Evolutionary conservation across 441 rosid genomes (phyloP).

Genomic region (Euphorbia schlechtendalii): DNA sequence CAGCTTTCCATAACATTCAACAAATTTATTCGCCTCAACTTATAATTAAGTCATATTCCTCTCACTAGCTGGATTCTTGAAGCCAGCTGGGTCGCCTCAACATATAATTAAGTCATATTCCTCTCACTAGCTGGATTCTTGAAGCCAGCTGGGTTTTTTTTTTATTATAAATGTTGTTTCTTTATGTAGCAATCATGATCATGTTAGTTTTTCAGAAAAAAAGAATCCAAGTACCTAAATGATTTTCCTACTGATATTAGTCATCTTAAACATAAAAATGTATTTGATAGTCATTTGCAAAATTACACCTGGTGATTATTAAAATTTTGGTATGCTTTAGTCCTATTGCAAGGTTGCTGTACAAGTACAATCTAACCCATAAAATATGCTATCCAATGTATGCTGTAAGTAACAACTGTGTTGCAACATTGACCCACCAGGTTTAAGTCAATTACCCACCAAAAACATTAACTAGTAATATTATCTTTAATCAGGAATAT

Average conservation of each 20-base stretch:
- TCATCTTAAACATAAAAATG: too few species aligned
- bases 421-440: too few species aligned
- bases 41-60: background rate
- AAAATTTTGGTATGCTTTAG: background rate
- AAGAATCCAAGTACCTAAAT: background rate
- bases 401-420: too few species aligned
- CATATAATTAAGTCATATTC: background rate
- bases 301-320: too few species aligned
- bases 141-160: background rate
- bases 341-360: background rate
- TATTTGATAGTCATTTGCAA: too few species aligned
- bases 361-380: background rate
- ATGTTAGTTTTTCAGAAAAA: background rate
- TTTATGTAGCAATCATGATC: background rate
- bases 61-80: slow-evolving; percentile 1
- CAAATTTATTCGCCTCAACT: background rate
- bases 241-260: background rate
- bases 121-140: slow-evolving; percentile 4
- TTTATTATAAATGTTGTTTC: background rate
- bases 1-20: background rate
- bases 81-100: background rate
- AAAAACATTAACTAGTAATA: background rate
- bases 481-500: background rate
- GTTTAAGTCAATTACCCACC: background rate
- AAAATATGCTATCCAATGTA: too few species aligned